These are phyloP conservation scores for Tetrastigma voinierianum DNA, from an alignment of 164 flowering plant species.

Conservation along the genomic window DNA sequence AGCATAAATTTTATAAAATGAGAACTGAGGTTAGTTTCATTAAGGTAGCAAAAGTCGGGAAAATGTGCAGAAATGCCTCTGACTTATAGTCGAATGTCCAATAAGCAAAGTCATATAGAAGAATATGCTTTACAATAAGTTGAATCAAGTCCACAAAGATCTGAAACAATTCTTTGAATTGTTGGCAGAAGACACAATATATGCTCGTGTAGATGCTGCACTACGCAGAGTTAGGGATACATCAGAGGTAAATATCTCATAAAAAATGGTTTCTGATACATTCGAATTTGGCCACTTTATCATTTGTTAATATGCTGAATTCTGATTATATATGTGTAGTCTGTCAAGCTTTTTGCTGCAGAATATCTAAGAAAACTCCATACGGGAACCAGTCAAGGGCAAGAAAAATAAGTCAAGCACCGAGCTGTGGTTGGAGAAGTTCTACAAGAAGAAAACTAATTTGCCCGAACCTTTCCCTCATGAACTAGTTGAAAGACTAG, in stretches of 20 bases:
- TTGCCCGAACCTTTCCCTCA: conserved; percentile 97
- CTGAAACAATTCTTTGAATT: conserved; percentile 8
- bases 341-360: conserved; percentile 78
- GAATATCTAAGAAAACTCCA: conserved; percentile 89
- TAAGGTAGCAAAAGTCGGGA: no score
- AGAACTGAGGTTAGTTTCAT: not conserved
- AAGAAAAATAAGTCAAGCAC: conserved; percentile 80
- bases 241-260: conserved; percentile 63
- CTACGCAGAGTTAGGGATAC: conserved; percentile 81
- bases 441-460: conserved; percentile 85
- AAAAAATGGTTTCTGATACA: not conserved
- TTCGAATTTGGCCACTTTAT: not conserved
- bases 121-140: not conserved
- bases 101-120: no score
- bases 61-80: no score
- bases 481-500: conserved; percentile 85
- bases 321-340: conserved; percentile 1
- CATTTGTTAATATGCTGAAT: not conserved
- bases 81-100: no score
- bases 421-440: conserved; percentile 92
- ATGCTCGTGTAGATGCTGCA: conserved; percentile 94
- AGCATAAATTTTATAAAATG: no score
- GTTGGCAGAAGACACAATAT: conserved; percentile 77
- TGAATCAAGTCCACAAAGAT: not conserved
- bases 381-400: conserved; percentile 96